Evolutionary conservation across 441 rosid species (phyloP).

Genomic region (Arabidopsis lyrata): DNA sequence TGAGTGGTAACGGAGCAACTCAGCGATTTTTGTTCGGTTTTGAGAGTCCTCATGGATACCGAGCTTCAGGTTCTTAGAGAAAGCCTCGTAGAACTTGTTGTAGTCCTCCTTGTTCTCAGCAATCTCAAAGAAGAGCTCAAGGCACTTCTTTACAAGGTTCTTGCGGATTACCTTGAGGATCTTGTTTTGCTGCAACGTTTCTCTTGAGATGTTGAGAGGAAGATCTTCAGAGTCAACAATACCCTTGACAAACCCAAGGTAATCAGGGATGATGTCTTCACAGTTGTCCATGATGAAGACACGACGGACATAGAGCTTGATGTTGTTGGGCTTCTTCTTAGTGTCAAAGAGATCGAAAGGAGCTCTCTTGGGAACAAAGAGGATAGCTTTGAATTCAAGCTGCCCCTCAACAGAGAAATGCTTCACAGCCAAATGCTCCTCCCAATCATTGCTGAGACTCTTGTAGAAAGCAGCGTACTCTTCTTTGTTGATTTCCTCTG

Average conservation of each 20-base stretch:
- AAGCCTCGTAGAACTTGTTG: slow-evolving; percentile 73
- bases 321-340: slow-evolving; percentile 75
- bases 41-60: slow-evolving; percentile 76
- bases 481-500: slow-evolving; percentile 71
- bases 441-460: slow-evolving; percentile 81
- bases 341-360: slow-evolving; percentile 78
- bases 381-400: slow-evolving; percentile 75
- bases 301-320: slow-evolving; percentile 77
- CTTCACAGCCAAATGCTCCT: slow-evolving; percentile 74
- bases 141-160: slow-evolving; percentile 76
- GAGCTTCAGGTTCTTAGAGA: slow-evolving; percentile 74
- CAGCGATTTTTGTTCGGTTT: slow-evolving; percentile 68
- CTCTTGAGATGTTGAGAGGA: slow-evolving; percentile 75
- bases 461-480: slow-evolving; percentile 79
- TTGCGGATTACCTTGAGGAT: slow-evolving; percentile 75
- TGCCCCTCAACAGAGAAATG: slow-evolving; percentile 80
- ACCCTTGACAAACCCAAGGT: slow-evolving; percentile 71
- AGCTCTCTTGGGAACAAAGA: slow-evolving; percentile 64
- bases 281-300: slow-evolving; percentile 85
- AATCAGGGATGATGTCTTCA: slow-evolving; percentile 72
- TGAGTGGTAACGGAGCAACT: slow-evolving; percentile 70
- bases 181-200: slow-evolving; percentile 74
- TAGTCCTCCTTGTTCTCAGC: slow-evolving; percentile 88
- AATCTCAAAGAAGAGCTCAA: slow-evolving; percentile 71
- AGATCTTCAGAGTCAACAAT: slow-evolving; percentile 79